Evolutionary conservation across 106 monocot species (phyloP), one percentile per base, ranked within the genome.

Genomic region (Dendrobium chrysotoxum): DNA sequence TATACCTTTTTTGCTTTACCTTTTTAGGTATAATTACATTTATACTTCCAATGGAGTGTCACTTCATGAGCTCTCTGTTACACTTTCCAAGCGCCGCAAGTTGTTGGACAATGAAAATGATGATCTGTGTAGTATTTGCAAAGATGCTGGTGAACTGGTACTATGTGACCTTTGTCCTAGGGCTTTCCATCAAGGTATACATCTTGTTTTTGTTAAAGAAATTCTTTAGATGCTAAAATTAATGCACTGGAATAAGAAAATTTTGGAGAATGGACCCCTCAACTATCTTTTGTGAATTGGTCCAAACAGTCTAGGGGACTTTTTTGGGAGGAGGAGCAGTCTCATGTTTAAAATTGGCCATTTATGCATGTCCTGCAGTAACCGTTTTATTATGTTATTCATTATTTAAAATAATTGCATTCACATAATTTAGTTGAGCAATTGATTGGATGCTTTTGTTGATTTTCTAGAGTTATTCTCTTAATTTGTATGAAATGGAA

Each of bases 1-100:
- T 77, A 21, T 76, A 30, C 72, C 53, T 38, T 15, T 68, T 79
- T 30, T 76, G 40, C 15, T 61, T 41, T 75, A 45, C 20, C 47
- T 64, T 82, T 57, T 2, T 85, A 99, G 98, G 11, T 99, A 99
- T 79, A 87, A 95, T 55, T 88, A 99, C 82, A 99, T 95, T 55
- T 99, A 99, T 78, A 95, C 93, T 75, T 99, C 99, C 39, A 99
- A 99, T 83, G 99, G 99, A 39, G 95, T 99, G 25, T 99, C 95
- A 4, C 92, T 99, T 77, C 99, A 99, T 86, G 99, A 99, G 81
- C 79, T 99, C 17, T 89, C 99, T 64, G 83, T 99, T 81, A 93
- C 91, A 28, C 79, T 99, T 17, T 91, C 91, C 17, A 95, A 95
- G 81, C 92, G 47, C 6, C 84, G 88, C 80, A 88, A 87, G 55